Evolutionary conservation across 805 yeast species (phyloP), one percentile per base, ranked within the genome.

Genomic region (Hanseniaspora lachancei): DNA sequence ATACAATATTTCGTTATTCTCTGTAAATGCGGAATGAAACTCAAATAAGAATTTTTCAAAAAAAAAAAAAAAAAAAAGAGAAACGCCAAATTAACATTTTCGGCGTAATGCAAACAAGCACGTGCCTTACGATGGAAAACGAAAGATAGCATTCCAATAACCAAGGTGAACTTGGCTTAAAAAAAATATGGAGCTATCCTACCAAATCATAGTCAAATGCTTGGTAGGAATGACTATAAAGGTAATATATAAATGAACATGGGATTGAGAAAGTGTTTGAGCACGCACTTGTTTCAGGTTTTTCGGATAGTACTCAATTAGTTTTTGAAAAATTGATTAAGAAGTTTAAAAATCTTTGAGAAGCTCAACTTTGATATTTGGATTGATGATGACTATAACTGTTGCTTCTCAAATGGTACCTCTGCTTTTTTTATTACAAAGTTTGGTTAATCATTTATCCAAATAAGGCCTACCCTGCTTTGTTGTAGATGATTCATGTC

Each of bases 401-500:
- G 74, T 1, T 68, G 72, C 15, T 58, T 78, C 20, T 71, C 81
- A 18, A 70, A 71, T 44, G 86, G 86, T 15, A 81, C 84, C 1
- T 79, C 81, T 46, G 82, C 80, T 60, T 84, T 84, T 2, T 23
- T 60, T 79, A 57, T 70, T 82, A 57, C 78, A 74, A 16, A 79
- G 80, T 61, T 9, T 83, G 88, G 88, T 66, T 64, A 2, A 61
- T 69, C 1, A 50, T 64, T n/a, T 66, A 77, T 36, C 81, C 82
- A 3, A 75, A 32, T 9, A 69, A 70, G 42, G 77, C 79, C 57
- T 78, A 70, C 59, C 87, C 88, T 27, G 79, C 77, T 62, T 74
- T 76, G 0, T 65, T 82, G 36, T 82, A 82, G 65, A 80, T 85
- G 7, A 80, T 82, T 60, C 78, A 85, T 39, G 79, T 81, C n/a